Base-by-base conservation (phyloP, 805 yeast genomes). In the Teunomyces barrocoloradensis region DNA sequence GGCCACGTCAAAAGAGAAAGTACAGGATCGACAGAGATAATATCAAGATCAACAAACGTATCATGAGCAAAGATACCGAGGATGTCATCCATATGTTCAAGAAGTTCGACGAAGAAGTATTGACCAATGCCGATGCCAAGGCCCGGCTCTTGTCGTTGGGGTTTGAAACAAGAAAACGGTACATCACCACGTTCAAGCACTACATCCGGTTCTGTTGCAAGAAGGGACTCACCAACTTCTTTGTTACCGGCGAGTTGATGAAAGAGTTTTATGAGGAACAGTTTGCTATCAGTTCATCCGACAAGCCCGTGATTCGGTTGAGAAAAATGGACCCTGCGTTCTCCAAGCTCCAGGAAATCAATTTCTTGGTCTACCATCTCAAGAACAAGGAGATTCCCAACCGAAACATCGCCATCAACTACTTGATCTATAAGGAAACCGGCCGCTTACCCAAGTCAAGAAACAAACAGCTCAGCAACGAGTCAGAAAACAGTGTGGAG, bases 321-420 rank as follows among this genome's bases (percentile, higher is more conserved):
- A 34, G 53, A 5, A 52, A 52, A 35, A 52, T 52, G 55, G 55
- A 52, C 41, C 55, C 55, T 6, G 55, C 55, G 4, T 52, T 52
- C 43, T 50, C 53, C 38, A 52, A 52, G 41, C 37, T 52, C 7
- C 55, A 52, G 30, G 55, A 52, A 33, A 52, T 52, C 37, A 52
- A 52, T 45, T 52, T 45, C 35, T 42, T 52, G 42, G 55, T 52
- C 20, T 52, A 52, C 45, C 45, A 45, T 13, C 42, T 52, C 29
- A 29, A 42, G 25, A 50, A 44, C 45, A 52, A 49, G 39, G 55
- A 52, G 15, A 52, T 52, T 6, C 55, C 55, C 28, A 46, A 52
- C 34, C 35, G 55, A 3, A 49, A 41, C 17, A 30, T 52, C 10
- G 55, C 55, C 11, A 40, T 50, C 44, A 50, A 50, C 40, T 52